Evolutionary conservation across 768 basidiomycete genomes (phyloP).

Genomic region (Crucibulum laeve): DNA sequence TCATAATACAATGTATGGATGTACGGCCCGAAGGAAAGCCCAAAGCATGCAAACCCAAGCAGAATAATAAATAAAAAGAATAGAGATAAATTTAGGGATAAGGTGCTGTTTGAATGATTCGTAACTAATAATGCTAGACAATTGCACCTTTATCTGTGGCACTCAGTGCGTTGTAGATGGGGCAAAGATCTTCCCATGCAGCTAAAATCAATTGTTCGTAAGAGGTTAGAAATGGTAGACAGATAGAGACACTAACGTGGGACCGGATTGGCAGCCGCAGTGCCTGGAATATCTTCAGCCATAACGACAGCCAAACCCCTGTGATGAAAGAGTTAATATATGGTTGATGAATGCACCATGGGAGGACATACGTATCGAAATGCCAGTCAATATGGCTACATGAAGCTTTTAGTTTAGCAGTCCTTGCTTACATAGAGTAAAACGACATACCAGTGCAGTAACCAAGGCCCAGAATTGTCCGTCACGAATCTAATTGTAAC

Average conservation of each 20-base stretch:
- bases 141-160: not conserved
- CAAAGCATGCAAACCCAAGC: too few species aligned
- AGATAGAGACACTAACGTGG: not conserved
- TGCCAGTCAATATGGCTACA: slow-evolving; percentile 40
- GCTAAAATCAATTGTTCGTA: not conserved
- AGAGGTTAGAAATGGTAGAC: not conserved
- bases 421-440: not conserved
- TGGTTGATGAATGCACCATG: not conserved
- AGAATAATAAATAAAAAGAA: too few species aligned
- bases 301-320: slow-evolving; percentile 30
- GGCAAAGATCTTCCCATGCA: not conserved
- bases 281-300: slow-evolving; percentile 23
- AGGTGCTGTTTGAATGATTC: too few species aligned
- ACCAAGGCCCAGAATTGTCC: slow-evolving; percentile 66
- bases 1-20: too few species aligned
- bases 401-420: not conserved
- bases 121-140: too few species aligned
- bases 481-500: slow-evolving; percentile 61
- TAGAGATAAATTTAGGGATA: too few species aligned
- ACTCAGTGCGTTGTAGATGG: not conserved
- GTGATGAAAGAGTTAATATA: not conserved
- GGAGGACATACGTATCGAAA: slow-evolving; percentile 25
- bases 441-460: slow-evolving; percentile 37
- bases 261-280: not conserved
- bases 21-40: too few species aligned